phyloP scores from a whole-genome alignment of 331 rosid genomes.

The Prunus yedoensis region DNA sequence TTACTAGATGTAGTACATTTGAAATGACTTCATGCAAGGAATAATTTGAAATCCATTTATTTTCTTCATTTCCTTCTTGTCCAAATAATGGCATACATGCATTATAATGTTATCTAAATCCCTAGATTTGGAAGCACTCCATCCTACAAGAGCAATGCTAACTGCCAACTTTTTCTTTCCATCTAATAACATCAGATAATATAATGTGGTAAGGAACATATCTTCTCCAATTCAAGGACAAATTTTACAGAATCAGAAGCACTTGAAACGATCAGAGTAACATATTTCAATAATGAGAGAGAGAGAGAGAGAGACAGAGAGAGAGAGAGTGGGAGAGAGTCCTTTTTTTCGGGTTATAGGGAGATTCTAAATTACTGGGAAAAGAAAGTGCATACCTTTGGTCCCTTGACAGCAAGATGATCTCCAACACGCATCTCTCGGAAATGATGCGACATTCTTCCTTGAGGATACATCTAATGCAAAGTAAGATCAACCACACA shows the following conservation, averaged over 20 bases:
- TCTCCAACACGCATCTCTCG: conserved; percentile 93
- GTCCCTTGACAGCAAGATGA: conserved; percentile 85
- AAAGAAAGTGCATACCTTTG: conserved; percentile 57
- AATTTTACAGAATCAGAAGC: background rate
- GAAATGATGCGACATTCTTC: conserved; percentile 99
- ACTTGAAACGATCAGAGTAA: background rate
- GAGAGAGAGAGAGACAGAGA: background rate
- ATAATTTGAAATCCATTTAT: no score
- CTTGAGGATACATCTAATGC: conserved; percentile 97
- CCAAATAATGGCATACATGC: no score
- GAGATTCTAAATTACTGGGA: background rate
- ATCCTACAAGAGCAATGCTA: background rate
- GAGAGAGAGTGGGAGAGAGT: no score
- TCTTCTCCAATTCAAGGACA: background rate
- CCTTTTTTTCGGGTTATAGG: no score
- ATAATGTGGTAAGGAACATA: background rate
- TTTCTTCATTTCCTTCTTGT: no score
- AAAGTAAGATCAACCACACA: conserved; percentile 3
- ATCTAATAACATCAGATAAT: background rate
- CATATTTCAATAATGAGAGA: background rate
- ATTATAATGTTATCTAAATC: no score
- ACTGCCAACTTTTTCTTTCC: background rate
- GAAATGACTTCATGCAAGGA: no score
- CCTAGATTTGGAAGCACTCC: no score
- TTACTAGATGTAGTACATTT: no score